Evolutionary conservation across 805 yeast genomes (phyloP), one percentile per base, ranked within the genome.

Genomic region (Barnettozyma salicaria): DNA sequence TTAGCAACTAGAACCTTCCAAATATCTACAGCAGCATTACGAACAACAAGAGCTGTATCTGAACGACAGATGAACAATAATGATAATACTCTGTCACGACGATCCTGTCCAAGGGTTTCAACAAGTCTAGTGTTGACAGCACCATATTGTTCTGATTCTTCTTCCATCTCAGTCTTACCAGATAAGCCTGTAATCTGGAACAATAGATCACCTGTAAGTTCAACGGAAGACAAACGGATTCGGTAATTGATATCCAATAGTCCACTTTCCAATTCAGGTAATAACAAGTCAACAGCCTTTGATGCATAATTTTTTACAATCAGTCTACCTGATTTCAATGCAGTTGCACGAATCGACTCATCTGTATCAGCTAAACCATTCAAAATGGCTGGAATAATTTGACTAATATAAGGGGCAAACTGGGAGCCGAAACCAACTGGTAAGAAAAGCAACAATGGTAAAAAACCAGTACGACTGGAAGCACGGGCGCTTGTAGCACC

Each of bases 1-100:
- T 92, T 92, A 32, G 95, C 84, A 35, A 92, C 97, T 55, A 92
- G 68, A 0, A 96, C 87, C 64, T 89, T 89, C 99, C 99, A 92
- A 32, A 92, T 87, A 52, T 92, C 96, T 42, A 86, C 76, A 10
- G 97, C 80, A 19, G 95, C 84, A 47, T 78, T 78, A 52, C 98
- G 79, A 19, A 92, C 99, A 47, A 79, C 70, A 49, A 86, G 86
- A 26, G 92, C 75, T 27, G 79, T 75, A 66, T 92, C 99, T 11
- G 95, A 85, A 60, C 98, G 88, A 60, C 97, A 89, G 23, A 92
- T 78, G 60, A 88, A 92, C 49, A 92, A 67, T n/a, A 89, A 69
- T 1, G 97, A 75, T 50, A 92, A 67, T 27, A 92, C 72, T 41
- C 87, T 76, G 58, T 88, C 95, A 55, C 97, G 81, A 56, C 96